These are phyloP conservation scores for Helichrysum umbraculigerum DNA, from an alignment of 129 eudicot species.

Conservation along the genomic window DNA sequence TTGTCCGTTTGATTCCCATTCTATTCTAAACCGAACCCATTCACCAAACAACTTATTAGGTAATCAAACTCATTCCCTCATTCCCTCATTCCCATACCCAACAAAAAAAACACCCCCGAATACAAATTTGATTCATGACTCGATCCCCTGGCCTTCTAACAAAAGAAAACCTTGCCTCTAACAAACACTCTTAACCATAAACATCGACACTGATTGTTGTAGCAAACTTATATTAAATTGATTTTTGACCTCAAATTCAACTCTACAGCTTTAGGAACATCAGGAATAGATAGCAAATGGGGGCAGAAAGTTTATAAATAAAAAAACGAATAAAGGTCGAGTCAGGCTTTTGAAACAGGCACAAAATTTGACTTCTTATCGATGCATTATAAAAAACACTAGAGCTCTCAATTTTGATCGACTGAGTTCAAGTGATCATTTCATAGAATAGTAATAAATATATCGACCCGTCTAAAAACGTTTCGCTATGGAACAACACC, in stretches of 20 bases:
- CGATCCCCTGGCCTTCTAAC: background rate
- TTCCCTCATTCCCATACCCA: background rate
- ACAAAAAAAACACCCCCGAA: background rate
- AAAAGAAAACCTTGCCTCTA: background rate
- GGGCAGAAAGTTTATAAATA: background rate
- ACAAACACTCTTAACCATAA: background rate
- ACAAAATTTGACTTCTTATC: background rate
- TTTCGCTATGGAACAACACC: background rate
- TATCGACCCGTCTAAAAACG: background rate
- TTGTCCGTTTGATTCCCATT: background rate
- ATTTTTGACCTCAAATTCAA: background rate
- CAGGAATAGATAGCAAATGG: background rate
- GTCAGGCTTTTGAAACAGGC: background rate
- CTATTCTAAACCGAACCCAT: background rate
- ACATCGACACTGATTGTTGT: background rate
- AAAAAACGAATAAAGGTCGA: background rate
- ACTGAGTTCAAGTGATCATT: constrained; percentile 3
- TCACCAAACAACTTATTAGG: background rate
- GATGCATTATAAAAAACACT: background rate
- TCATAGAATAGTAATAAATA: background rate
- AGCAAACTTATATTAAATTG: background rate
- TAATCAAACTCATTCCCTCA: background rate
- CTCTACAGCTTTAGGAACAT: background rate
- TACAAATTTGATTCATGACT: background rate
- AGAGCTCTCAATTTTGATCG: background rate